Evolutionary conservation across 2,329 filamentous ascomycete genomes (phyloP).

Genomic region (Phyllosticta ampelicida): DNA sequence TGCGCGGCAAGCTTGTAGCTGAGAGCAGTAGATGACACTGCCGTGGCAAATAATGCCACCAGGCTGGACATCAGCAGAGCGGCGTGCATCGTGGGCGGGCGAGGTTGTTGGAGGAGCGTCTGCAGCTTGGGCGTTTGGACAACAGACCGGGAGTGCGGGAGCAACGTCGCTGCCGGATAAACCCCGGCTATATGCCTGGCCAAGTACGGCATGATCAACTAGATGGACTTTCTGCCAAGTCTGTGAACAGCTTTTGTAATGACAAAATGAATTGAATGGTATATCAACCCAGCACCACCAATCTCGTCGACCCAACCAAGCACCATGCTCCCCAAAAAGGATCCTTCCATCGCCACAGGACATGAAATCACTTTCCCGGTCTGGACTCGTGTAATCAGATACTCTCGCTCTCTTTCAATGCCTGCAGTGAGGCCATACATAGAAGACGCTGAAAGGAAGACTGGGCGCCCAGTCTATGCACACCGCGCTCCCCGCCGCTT

Average conservation of each 20-base stretch:
- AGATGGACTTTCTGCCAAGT: no score
- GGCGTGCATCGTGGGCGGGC: constrained; percentile 23
- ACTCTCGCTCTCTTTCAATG: not conserved
- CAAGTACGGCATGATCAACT: no score
- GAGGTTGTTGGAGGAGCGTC: not conserved
- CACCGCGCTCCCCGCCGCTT: not conserved
- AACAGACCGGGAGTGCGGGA: not conserved
- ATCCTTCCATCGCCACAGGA: not conserved
- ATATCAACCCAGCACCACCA: not conserved
- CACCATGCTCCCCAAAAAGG: not conserved
- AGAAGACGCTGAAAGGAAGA: not conserved
- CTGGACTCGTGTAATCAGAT: not conserved
- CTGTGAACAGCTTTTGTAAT: not conserved
- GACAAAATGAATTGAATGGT: not conserved
- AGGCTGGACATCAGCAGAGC: constrained; percentile 35
- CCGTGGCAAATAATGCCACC: constrained; percentile 57
- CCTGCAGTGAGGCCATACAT: not conserved
- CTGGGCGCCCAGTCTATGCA: not conserved
- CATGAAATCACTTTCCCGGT: not conserved
- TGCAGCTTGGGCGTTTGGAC: not conserved
- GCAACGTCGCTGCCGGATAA: not conserved
- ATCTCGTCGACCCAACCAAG: not conserved
- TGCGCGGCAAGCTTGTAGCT: constrained; percentile 86
- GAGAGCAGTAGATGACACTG: constrained; percentile 76
- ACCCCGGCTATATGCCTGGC: not conserved